A percentile compares a stretch with the other conserved stretches of the same genome.
phyloP scores from a whole-genome alignment of 768 basidiomycete species.

The Leccinum sublutescens region DNA sequence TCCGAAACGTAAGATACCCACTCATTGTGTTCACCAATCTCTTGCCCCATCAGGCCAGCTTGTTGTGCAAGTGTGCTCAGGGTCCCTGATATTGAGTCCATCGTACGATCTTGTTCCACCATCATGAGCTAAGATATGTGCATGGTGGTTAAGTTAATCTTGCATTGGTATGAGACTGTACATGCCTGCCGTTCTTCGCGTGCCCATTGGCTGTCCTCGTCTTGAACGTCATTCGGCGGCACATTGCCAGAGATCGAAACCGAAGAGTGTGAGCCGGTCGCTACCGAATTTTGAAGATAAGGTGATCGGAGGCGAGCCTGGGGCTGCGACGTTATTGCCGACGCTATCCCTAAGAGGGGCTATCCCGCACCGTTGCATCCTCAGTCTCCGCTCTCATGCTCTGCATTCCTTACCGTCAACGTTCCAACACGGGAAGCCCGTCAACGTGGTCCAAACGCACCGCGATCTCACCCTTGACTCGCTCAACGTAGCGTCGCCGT shows the following conservation, averaged over 20 bases:
- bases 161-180: background rate
- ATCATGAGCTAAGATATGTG: conserved; percentile 66
- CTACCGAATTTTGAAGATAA: conserved; percentile 12
- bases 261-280: conserved; percentile 19
- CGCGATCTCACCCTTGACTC: conserved; percentile 74
- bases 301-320: conserved; percentile 18
- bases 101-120: conserved; percentile 83
- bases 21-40: conserved; percentile 92
- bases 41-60: conserved; percentile 91
- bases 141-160: background rate
- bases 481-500: conserved; percentile 72
- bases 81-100: conserved; percentile 86
- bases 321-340: background rate
- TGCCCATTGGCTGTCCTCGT: conserved; percentile 79
- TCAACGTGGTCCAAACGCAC: conserved; percentile 44
- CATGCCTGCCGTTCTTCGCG: conserved; percentile 82
- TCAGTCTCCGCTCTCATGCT: conserved; percentile 69
- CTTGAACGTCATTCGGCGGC: conserved; percentile 38
- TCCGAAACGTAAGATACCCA: conserved; percentile 37
- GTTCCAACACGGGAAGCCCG: conserved; percentile 5
- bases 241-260: conserved; percentile 8
- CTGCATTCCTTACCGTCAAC: conserved; percentile 49
- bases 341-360: background rate
- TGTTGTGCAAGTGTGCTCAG: conserved; percentile 83
- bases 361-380: conserved; percentile 16